A percentile compares a stretch with the other conserved stretches of the same genome.
Evolutionary conservation across 305 asterid species (phyloP).

Genomic region (Fraxinus platypoda): DNA sequence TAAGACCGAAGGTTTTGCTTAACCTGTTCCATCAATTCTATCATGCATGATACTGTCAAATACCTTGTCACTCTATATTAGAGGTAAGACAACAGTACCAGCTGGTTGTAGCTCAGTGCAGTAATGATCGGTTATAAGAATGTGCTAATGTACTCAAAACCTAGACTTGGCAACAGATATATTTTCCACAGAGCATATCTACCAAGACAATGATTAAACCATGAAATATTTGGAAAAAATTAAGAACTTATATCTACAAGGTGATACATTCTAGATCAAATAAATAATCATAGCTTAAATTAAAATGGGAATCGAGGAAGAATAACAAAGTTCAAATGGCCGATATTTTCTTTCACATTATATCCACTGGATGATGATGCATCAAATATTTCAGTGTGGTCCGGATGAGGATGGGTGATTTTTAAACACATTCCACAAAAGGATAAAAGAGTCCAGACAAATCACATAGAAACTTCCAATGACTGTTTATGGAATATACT

Average conservation of each 20-base stretch:
- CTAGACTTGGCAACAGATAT: not conserved
- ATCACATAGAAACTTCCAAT: not conserved
- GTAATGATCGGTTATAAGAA: not conserved
- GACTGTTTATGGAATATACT: slow-evolving; percentile 25
- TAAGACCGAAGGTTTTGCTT: not conserved
- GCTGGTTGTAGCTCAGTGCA: not conserved
- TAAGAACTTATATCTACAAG: not conserved
- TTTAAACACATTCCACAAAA: not conserved
- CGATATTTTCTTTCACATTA: not conserved
- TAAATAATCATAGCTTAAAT: not conserved
- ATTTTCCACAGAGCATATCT: not conserved
- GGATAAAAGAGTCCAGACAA: not conserved
- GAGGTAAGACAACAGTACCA: not conserved
- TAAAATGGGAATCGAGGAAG: not conserved
- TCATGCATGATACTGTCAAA: not conserved
- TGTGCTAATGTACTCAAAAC: not conserved
- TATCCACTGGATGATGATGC: not conserved
- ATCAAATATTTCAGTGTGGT: not conserved
- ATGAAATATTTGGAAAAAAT: not conserved
- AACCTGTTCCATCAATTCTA: not conserved
- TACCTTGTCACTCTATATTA: not conserved
- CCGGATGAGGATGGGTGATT: not conserved
- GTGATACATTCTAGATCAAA: not conserved
- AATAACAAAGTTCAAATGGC: not conserved
- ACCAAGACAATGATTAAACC: not conserved